Percentiles rank a stretch among this genome's conserved stretches.
Conservation (phyloP, 2,329 filamentous ascomycete species). For the Xylaria sp. region DNA sequence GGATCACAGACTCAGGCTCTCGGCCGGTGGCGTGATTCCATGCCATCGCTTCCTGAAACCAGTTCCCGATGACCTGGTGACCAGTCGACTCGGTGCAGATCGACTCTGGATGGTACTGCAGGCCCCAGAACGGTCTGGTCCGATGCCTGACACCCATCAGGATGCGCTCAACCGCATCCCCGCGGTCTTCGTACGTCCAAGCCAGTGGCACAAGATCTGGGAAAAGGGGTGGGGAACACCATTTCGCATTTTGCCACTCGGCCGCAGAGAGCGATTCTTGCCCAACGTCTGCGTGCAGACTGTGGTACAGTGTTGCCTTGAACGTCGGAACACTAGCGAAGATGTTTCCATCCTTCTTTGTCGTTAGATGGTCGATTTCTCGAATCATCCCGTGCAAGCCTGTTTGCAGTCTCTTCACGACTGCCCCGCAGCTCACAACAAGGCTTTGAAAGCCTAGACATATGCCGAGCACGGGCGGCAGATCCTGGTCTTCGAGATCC, state of each 20-base stretch:
- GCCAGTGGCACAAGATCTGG: constrained; percentile 68
- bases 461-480: constrained; percentile 85
- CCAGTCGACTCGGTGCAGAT: constrained; percentile 80
- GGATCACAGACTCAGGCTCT: constrained; percentile 29
- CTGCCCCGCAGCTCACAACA: constrained; percentile 73
- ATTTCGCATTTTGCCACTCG: constrained; percentile 55
- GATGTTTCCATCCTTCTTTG: constrained; percentile 63
- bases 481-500: constrained; percentile 67
- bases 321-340: constrained; percentile 72
- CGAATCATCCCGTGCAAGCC: constrained; percentile 87
- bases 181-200: constrained; percentile 65
- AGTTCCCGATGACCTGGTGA: constrained; percentile 74
- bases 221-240: constrained; percentile 52
- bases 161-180: constrained; percentile 61
- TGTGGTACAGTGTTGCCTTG: constrained; percentile 82
- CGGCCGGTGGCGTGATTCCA: constrained; percentile 60
- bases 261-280: constrained; percentile 55
- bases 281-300: constrained; percentile 66
- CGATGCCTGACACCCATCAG: constrained; percentile 82
- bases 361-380: constrained; percentile 66
- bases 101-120: constrained; percentile 93
- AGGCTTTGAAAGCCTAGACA: constrained; percentile 91
- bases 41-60: constrained; percentile 73
- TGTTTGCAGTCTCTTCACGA: constrained; percentile 72
- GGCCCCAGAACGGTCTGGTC: constrained; percentile 80